Evolutionary conservation across 2,329 filamentous ascomycete species (phyloP).

Genomic region (Diaporthe eres): DNA sequence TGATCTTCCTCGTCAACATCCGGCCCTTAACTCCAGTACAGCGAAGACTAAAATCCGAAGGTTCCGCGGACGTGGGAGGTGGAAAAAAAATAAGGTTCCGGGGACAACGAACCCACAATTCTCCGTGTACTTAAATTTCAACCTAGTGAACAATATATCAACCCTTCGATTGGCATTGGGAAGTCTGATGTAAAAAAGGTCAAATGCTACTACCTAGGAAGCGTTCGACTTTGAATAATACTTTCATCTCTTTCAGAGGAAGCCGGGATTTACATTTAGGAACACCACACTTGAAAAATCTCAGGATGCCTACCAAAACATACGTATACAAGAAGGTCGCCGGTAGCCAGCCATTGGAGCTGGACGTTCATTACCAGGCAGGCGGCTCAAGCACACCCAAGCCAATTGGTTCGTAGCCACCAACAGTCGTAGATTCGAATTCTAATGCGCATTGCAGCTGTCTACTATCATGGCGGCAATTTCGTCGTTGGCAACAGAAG

Average conservation of each 20-base stretch:
- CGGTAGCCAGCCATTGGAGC: neutral
- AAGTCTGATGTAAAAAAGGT: neutral
- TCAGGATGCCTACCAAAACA: neutral
- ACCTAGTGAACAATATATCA: neutral
- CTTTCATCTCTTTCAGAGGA: neutral
- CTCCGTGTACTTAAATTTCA: neutral
- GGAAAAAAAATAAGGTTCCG: neutral
- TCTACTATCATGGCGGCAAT: neutral
- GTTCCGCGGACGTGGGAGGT: neutral
- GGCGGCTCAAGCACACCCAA: neutral
- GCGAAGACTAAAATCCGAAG: neutral
- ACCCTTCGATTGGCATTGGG: neutral
- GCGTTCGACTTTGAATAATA: too few species aligned
- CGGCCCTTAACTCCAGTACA: neutral
- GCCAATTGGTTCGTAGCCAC: constrained; percentile 2
- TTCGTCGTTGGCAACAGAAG: constrained; percentile 13
- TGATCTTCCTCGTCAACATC: too few species aligned
- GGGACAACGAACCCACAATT: neutral
- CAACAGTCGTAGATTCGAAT: neutral
- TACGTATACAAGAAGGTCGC: neutral
- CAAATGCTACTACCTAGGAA: neutral
- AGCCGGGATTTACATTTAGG: neutral
- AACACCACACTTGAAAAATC: neutral
- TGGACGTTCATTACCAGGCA: neutral
- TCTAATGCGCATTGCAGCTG: neutral